These are phyloP conservation scores for Chionographis japonica DNA, from an alignment of 106 monocot species.

Conservation along the genomic window DNA sequence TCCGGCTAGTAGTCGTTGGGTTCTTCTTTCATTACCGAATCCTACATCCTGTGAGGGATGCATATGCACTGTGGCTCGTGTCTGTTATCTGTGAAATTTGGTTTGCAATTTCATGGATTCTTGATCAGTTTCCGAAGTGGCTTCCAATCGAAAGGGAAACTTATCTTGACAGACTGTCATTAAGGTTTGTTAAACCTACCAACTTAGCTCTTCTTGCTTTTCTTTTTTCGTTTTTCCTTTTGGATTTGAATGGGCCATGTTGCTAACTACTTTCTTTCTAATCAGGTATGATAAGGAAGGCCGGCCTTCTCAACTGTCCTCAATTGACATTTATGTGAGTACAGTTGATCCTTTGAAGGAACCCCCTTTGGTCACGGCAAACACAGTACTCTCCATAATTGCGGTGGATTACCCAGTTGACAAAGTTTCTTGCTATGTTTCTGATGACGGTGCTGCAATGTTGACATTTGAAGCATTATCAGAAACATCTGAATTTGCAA, in stretches of 20 bases:
- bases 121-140: slow-evolving; percentile 94
- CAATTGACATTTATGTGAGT: slow-evolving; percentile 19
- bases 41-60: slow-evolving; percentile 71
- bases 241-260: too few relatives aligned
- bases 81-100: slow-evolving; percentile 88
- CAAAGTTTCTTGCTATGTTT: slow-evolving; percentile 26
- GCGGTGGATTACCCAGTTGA: slow-evolving; percentile 26
- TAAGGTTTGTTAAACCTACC: slow-evolving; percentile 41
- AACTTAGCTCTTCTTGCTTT: background rate
- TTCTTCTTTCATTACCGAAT: slow-evolving; percentile 90
- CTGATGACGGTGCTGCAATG: slow-evolving; percentile 32
- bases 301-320: slow-evolving; percentile 12
- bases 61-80: slow-evolving; percentile 67
- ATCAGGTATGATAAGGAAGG: slow-evolving; percentile 27
- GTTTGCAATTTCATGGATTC: slow-evolving; percentile 88
- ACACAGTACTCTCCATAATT: slow-evolving; percentile 22
- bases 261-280: background rate
- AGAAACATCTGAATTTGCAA: slow-evolving; percentile 30
- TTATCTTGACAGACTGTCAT: slow-evolving; percentile 68
- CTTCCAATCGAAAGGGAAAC: slow-evolving; percentile 87
- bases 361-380: slow-evolving; percentile 19
- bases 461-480: slow-evolving; percentile 28
- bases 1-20: slow-evolving; percentile 67
- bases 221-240: background rate
- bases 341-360: slow-evolving; percentile 26